Conservation (phyloP, 1,284 basidiomycete genomes). For the Lentinula novae-zelandiae region DNA sequence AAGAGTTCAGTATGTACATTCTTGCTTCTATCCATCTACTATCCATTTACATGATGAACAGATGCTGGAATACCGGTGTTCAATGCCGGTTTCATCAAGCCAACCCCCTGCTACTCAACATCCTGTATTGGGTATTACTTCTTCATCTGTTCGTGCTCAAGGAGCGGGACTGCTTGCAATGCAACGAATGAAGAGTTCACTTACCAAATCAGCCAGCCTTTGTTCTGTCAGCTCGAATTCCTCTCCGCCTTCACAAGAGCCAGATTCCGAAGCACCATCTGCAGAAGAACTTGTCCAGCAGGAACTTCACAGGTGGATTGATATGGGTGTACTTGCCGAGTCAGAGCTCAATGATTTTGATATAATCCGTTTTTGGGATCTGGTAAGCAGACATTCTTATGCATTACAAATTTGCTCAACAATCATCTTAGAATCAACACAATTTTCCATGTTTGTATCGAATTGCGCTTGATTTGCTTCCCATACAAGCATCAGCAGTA, state of each 20-base stretch:
- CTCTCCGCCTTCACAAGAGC: not conserved
- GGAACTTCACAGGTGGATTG: not conserved
- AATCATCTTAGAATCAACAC: constrained; percentile 8
- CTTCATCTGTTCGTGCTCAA: not conserved
- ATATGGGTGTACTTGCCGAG: not conserved
- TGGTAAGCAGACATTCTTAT: constrained; percentile 17
- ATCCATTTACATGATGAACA: too few species aligned
- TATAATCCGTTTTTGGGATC: constrained; percentile 21
- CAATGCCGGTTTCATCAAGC: too few species aligned
- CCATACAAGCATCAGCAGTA: constrained; percentile 16
- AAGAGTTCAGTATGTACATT: too few species aligned
- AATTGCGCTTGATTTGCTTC: constrained; percentile 27
- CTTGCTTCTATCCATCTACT: too few species aligned
- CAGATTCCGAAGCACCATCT: not conserved
- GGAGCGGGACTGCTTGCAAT: not conserved
- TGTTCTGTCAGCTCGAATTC: not conserved
- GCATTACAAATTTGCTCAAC: not conserved
- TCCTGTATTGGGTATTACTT: not conserved
- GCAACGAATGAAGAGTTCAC: not conserved
- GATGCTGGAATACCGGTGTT: too few species aligned
- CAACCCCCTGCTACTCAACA: not conserved
- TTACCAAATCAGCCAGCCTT: not conserved
- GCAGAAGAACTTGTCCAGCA: not conserved
- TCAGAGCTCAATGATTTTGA: constrained; percentile 15
- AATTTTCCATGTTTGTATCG: constrained; percentile 15